A percentile compares a stretch with the other conserved stretches of the same genome.
phyloP scores from a whole-genome alignment of 495 filamentous ascomycete genomes.

The Stereocaulon alpinum region DNA sequence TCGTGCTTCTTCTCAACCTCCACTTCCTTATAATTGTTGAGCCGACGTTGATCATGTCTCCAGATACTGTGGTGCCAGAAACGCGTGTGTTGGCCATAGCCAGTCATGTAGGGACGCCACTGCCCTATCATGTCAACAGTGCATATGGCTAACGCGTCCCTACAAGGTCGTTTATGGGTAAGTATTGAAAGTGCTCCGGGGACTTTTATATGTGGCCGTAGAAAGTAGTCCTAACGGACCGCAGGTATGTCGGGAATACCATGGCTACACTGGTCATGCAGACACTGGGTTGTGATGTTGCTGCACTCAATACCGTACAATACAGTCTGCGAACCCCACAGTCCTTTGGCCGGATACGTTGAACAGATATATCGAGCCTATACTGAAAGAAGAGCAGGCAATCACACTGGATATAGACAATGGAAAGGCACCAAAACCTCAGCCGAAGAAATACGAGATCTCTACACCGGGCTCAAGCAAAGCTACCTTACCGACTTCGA shows the following conservation, averaged over 20 bases:
- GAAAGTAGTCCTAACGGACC: neutral
- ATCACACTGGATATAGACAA: constrained; percentile 84
- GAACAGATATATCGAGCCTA: neutral
- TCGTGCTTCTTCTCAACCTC: neutral
- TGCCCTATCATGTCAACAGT: constrained; percentile 9
- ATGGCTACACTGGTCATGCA: constrained; percentile 92
- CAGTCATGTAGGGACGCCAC: constrained; percentile 73
- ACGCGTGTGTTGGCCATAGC: constrained; percentile 86
- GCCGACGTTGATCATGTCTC: constrained; percentile 11
- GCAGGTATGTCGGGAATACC: constrained; percentile 90
- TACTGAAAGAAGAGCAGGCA: constrained; percentile 45
- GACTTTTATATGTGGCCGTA: neutral
- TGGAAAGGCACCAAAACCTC: constrained; percentile 72
- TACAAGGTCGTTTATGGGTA: constrained; percentile 69
- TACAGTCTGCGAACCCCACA: constrained; percentile 52
- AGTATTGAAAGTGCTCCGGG: constrained; percentile 24
- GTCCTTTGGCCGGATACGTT: constrained; percentile 5
- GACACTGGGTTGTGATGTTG: constrained; percentile 82
- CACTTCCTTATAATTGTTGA: neutral
- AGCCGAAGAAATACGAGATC: constrained; percentile 69
- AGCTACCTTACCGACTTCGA: constrained; percentile 77
- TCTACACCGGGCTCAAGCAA: constrained; percentile 76
- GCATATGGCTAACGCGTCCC: constrained; percentile 17
- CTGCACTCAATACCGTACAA: constrained; percentile 88
- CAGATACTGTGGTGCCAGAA: constrained; percentile 55